Percentiles rank a stretch among this genome's conserved stretches.
Conservation (phyloP, 2,329 filamentous ascomycete genomes). For the Colletotrichum sublineola region DNA sequence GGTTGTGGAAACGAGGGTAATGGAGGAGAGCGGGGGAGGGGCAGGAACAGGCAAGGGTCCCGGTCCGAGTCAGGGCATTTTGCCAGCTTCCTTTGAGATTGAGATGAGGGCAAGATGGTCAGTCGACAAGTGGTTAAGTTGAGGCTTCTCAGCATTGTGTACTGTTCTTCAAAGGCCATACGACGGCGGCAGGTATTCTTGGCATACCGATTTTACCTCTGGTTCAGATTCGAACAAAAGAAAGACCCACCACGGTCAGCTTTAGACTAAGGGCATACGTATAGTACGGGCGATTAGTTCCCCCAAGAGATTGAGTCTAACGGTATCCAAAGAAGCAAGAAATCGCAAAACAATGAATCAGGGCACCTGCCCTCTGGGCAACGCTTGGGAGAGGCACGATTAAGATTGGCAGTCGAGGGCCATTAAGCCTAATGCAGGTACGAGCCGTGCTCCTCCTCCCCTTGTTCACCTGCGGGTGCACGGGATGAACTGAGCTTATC, state of each 20-base stretch:
- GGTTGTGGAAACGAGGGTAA: slow-evolving; percentile 6
- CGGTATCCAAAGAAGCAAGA: background rate
- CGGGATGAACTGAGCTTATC: slow-evolving; percentile 33
- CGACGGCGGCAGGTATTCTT: slow-evolving; percentile 23
- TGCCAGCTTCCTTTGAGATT: slow-evolving; percentile 1
- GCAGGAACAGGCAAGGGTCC: background rate
- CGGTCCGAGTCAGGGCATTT: slow-evolving; percentile 14
- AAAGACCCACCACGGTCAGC: background rate
- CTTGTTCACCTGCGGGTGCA: slow-evolving; percentile 9
- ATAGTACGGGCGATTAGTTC: background rate
- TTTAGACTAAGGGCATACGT: background rate
- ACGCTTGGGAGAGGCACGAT: background rate
- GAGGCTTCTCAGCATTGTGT: slow-evolving; percentile 13
- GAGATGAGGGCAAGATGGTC: slow-evolving; percentile 16
- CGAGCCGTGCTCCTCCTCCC: background rate
- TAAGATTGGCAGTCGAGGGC: slow-evolving; percentile 10
- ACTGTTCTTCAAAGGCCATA: background rate
- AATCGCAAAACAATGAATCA: background rate
- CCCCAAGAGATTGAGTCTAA: slow-evolving; percentile 12
- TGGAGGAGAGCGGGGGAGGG: background rate
- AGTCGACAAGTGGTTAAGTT: background rate
- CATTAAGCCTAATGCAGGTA: slow-evolving; percentile 34
- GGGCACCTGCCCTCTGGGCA: background rate
- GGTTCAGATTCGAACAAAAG: slow-evolving; percentile 8
- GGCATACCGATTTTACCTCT: slow-evolving; percentile 17